Evolutionary conservation across 768 basidiomycete genomes (phyloP).

Genomic region (Phaffia australis): DNA sequence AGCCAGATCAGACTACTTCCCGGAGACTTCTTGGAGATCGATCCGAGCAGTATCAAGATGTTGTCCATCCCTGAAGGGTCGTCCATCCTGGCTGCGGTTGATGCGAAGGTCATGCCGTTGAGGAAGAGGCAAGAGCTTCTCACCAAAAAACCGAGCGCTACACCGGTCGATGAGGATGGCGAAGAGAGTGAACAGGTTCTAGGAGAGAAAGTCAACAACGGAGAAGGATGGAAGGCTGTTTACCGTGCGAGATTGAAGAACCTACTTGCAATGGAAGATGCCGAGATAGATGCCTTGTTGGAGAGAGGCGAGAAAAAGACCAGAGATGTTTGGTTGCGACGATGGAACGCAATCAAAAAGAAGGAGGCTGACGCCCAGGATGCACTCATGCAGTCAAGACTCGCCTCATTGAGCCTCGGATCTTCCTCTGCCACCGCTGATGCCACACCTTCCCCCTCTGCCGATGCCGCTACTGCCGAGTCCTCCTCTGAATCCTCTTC

Average conservation of each 20-base stretch:
- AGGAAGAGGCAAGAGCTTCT: no score
- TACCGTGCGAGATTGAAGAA: constrained; percentile 1
- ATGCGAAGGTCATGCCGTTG: no score
- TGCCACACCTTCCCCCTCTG: not conserved
- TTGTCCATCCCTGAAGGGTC: not conserved
- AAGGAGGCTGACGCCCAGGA: not conserved
- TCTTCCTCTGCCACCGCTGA: constrained; percentile 2
- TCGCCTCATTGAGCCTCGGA: not conserved
- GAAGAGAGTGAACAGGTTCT: not conserved
- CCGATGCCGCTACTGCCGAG: not conserved
- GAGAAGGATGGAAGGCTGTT: not conserved
- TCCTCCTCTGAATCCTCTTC: not conserved
- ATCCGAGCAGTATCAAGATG: constrained; percentile 13
- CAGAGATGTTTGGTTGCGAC: not conserved
- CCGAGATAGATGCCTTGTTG: not conserved
- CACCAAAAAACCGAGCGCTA: not conserved
- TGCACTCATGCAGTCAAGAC: not conserved
- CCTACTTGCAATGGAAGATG: not conserved
- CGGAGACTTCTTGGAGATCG: constrained; percentile 25
- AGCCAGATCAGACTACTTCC: constrained; percentile 18
- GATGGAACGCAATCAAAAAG: not conserved
- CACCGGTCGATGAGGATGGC: not conserved
- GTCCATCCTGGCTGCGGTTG: not conserved
- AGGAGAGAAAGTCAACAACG: constrained; percentile 6
- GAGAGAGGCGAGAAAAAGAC: not conserved